Percentiles rank a stretch among this genome's conserved stretches.
These are phyloP conservation scores for Penicillium simplicissimum DNA, from an alignment of 495 filamentous ascomycete genomes.

Conservation along the genomic window DNA sequence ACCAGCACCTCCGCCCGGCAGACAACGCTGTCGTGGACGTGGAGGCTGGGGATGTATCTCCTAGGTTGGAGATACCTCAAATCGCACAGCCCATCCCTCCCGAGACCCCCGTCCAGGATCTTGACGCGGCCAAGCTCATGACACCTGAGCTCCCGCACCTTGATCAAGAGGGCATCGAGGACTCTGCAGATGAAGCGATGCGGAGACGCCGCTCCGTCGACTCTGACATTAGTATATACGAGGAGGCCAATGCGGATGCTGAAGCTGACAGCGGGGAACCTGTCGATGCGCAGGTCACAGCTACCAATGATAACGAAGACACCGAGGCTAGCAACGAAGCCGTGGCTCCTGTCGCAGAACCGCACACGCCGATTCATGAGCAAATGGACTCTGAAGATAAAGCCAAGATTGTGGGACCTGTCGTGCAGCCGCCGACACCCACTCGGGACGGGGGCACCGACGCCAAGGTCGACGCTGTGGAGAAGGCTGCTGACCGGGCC, in stretches of 20 bases:
- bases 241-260: constrained; percentile 25
- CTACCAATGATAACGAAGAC: constrained; percentile 3
- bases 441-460: background rate
- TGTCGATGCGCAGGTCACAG: background rate
- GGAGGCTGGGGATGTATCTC: constrained; percentile 6
- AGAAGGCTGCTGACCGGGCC: background rate
- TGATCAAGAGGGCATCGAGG: constrained; percentile 8
- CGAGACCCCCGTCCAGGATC: constrained; percentile 8
- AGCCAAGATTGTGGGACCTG: background rate
- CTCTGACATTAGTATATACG: constrained; percentile 29
- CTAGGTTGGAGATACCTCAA: constrained; percentile 4
- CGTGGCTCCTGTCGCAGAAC: background rate
- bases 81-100: background rate
- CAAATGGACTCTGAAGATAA: constrained; percentile 1
- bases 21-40: constrained; percentile 10
- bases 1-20: constrained; percentile 9
- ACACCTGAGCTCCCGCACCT: constrained; percentile 16
- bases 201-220: constrained; percentile 21
- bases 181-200: constrained; percentile 5
- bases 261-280: constrained; percentile 3
- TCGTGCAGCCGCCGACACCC: background rate
- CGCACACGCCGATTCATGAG: constrained; percentile 5
- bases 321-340: constrained; percentile 1
- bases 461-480: background rate
- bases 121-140: constrained; percentile 8